These are phyloP conservation scores for Tulasnella sp. DNA, from an alignment of 768 basidiomycete species.

Conservation along the genomic window DNA sequence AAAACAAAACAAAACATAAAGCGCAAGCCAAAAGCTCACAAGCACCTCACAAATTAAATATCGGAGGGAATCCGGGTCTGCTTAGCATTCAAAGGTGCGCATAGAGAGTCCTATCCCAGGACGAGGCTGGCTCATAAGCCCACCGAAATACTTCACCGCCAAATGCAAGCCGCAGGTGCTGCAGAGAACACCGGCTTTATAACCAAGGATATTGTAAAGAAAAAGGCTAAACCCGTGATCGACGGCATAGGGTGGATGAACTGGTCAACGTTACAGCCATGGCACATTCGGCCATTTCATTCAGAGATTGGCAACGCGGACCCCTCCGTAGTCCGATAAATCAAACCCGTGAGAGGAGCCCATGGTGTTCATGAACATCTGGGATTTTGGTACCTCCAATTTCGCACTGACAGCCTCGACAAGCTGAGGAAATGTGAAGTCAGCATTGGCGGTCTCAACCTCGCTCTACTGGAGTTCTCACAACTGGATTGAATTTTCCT, in stretches of 20 bases:
- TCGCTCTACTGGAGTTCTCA: neutral
- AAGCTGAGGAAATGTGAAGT: neutral
- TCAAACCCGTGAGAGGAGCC: neutral
- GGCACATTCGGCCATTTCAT: neutral
- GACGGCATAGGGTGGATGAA: neutral
- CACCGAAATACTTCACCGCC: neutral
- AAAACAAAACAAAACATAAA: too few species aligned
- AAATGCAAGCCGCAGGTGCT: neutral
- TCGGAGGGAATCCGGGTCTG: too few species aligned
- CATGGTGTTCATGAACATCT: slow-evolving; percentile 17
- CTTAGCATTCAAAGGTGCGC: neutral
- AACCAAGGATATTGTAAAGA: neutral
- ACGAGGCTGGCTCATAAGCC: too few species aligned
- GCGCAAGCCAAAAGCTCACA: too few species aligned
- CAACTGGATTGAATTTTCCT: slow-evolving; percentile 13
- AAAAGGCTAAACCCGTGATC: neutral
- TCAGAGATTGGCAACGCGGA: slow-evolving; percentile 10
- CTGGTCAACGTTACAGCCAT: neutral
- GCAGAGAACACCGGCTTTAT: neutral
- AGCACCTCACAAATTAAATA: too few species aligned
- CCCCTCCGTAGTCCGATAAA: slow-evolving; percentile 15
- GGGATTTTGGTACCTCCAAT: slow-evolving; percentile 11
- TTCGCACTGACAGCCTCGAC: slow-evolving; percentile 15
- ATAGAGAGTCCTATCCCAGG: neutral
- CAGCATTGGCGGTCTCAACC: neutral